Evolutionary conservation across 768 basidiomycete species (phyloP).

Genomic region (Harrya chromipes): DNA sequence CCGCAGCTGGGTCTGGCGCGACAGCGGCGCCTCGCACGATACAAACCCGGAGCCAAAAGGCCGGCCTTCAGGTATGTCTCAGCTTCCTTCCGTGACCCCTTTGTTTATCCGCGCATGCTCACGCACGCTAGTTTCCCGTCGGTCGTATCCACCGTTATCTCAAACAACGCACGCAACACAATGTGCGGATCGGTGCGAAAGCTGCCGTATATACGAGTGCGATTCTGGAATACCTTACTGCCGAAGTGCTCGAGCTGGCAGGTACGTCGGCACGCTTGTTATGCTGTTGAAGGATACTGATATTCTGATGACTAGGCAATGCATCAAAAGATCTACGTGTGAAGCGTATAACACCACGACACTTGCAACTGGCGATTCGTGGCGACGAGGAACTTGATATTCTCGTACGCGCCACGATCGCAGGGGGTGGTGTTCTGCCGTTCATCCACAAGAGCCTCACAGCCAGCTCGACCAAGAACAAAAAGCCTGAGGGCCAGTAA

Average conservation of each 20-base stretch:
- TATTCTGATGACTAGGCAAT: conserved; percentile 56
- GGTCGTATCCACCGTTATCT: conserved; percentile 97
- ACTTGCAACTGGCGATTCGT: conserved; percentile 93
- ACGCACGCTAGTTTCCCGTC: conserved; percentile 73
- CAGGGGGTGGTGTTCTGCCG: conserved; percentile 83
- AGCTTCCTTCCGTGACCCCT: neutral
- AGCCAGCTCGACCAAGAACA: conserved; percentile 42
- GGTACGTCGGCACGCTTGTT: conserved; percentile 46
- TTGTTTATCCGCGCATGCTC: neutral
- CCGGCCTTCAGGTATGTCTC: conserved; percentile 74
- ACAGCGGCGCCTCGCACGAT: conserved; percentile 37
- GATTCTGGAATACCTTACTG: conserved; percentile 93
- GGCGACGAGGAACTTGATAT: conserved; percentile 98
- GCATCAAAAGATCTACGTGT: conserved; percentile 97
- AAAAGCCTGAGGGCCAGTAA: conserved; percentile 40
- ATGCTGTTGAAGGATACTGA: neutral
- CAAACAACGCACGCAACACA: conserved; percentile 89
- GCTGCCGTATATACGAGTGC: conserved; percentile 97
- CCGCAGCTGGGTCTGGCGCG: conserved; percentile 28
- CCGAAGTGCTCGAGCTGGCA: conserved; percentile 93
- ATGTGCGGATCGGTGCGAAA: conserved; percentile 95
- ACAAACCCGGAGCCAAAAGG: conserved; percentile 76
- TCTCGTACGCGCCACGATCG: conserved; percentile 91
- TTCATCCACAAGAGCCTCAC: conserved; percentile 88
- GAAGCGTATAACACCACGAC: conserved; percentile 95